Evolutionary conservation across 257 asterid species (phyloP), one percentile per base, ranked within the genome.

Genomic region (Verbena officinalis): DNA sequence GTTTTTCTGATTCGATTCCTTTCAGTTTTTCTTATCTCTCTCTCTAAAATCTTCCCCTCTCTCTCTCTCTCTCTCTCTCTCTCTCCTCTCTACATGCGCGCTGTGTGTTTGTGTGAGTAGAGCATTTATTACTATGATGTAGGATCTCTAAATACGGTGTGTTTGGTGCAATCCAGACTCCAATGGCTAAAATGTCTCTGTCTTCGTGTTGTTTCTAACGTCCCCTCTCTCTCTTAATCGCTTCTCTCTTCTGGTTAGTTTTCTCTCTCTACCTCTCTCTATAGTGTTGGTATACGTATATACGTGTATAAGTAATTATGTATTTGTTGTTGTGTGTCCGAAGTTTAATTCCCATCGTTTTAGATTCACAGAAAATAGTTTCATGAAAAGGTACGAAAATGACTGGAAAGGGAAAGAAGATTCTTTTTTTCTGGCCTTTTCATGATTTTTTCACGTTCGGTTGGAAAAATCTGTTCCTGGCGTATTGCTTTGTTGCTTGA

Each of bases 81-180:
- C 19, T 30, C 14, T 0, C 0, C 1, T 33, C 48, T 30, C 13
- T 50, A 39, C 57, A 14, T 63, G 69, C 44, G 58, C 1, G 45
- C 7, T 60, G 45, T 68, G 46, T 49, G 55, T 22, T 52, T 46
- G 45, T 73, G 39, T 52, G 69, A 30, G 72, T 62, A 53, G 67
- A 64, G 75, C 79, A 72, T 81, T 77, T 46, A 74, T 64, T 64
- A 57, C 53, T 68, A 65, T 75, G 75, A 15, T 62, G 53, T 54
- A 23, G 64, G 81, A 71, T 82, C 73, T 74, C 77, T 75, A 58
- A 64, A 63, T 38, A 61, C 50, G 75, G 71, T 62, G 49, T 36
- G 38, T 67, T 76, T 54, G 67, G 70, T 68, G 71, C 59, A 53
- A 15, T 49, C 73, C 31, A 31, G 49, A 30, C 60, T 55, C 50